phyloP scores from a whole-genome alignment of 2,329 filamentous ascomycete species.

The Dactylellina sp. region DNA sequence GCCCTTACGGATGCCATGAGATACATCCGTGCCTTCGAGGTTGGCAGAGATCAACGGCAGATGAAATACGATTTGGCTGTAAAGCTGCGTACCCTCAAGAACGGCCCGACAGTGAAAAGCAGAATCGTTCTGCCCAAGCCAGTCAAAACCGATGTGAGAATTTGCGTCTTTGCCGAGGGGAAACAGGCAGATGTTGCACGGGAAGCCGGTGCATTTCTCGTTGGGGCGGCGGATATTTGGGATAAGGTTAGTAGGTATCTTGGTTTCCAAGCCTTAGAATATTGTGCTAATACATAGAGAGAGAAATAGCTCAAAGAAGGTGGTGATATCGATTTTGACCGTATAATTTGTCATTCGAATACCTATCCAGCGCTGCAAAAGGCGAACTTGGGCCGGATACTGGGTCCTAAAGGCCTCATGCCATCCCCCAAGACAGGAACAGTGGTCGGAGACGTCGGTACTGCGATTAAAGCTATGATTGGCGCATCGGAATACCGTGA shows the following conservation, averaged over 20 bases:
- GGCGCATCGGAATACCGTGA: conserved; percentile 90
- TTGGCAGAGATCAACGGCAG: conserved; percentile 78
- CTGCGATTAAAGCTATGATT: conserved; percentile 82
- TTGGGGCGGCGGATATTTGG: conserved; percentile 88
- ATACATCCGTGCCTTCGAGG: conserved; percentile 93
- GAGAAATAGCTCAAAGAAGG: conserved; percentile 71
- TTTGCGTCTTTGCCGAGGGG: conserved; percentile 88
- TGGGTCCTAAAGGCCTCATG: conserved; percentile 93
- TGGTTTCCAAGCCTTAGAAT: neutral
- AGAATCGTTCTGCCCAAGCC: conserved; percentile 88
- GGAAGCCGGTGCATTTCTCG: conserved; percentile 81
- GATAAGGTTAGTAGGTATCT: conserved; percentile 71
- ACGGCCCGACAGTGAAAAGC: conserved; percentile 86
- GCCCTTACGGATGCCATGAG: conserved; percentile 92
- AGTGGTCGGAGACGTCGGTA: conserved; percentile 81
- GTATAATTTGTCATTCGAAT: conserved; percentile 84
- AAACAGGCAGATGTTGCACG: conserved; percentile 78
- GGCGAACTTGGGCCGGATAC: conserved; percentile 79
- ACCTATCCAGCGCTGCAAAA: conserved; percentile 83
- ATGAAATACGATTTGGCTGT: conserved; percentile 91
- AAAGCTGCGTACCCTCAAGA: conserved; percentile 83
- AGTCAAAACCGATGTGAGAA: conserved; percentile 86
- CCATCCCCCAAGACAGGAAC: conserved; percentile 88
- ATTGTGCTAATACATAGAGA: neutral
- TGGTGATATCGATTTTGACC: conserved; percentile 86